A percentile compares a stretch with the other conserved stretches of the same genome.
These are phyloP conservation scores for Citrullus colocynthis DNA, from an alignment of 306 rosid species.

Conservation along the genomic window DNA sequence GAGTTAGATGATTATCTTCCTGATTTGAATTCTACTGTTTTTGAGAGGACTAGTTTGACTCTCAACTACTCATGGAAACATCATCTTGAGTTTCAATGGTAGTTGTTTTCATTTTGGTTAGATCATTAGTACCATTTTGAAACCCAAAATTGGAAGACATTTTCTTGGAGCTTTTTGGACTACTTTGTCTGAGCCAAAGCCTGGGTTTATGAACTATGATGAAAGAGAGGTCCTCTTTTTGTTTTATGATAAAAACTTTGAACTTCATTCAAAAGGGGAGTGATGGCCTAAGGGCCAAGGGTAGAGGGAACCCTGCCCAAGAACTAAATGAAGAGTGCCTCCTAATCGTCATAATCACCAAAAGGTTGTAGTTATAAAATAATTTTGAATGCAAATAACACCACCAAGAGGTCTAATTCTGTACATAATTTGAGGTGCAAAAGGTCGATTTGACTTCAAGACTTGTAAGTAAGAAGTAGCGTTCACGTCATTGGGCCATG, in stretches of 20 bases:
- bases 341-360: neutral
- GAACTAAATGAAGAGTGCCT: neutral
- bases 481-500: neutral
- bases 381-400: neutral
- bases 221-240: too few relatives aligned
- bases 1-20: neutral
- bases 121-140: neutral
- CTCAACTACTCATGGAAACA: neutral
- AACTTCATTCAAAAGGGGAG: neutral
- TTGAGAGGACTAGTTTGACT: neutral
- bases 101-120: neutral
- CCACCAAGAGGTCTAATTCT: neutral
- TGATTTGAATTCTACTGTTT: neutral
- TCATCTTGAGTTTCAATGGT: neutral
- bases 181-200: neutral
- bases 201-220: neutral
- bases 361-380: neutral
- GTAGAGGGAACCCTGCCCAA: too few relatives aligned
- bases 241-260: neutral
- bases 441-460: neutral
- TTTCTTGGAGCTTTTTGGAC: neutral
- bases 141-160: neutral
- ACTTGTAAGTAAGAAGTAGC: neutral
- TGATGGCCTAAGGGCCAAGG: too few relatives aligned
- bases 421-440: neutral